A percentile compares a stretch with the other conserved stretches of the same genome.
Conservation (phyloP, 2,329 filamentous ascomycete species). For the Herpomyces periplanetae region DNA sequence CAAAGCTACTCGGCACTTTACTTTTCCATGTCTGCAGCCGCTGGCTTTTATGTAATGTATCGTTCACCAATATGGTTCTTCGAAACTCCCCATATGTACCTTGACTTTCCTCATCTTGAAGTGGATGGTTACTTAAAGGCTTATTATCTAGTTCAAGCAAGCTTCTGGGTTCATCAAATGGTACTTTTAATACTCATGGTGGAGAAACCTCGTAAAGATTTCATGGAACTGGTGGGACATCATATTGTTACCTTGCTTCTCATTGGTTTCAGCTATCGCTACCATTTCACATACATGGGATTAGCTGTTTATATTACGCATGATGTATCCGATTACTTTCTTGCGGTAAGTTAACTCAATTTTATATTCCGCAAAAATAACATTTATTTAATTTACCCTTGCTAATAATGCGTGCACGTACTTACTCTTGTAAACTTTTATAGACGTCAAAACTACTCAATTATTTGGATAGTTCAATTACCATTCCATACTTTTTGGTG, state of each 20-base stretch:
- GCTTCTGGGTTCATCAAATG: constrained; percentile 80
- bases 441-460: constrained; percentile 68
- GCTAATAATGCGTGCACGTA: no score
- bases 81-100: constrained; percentile 64
- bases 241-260: constrained; percentile 58
- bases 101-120: constrained; percentile 41
- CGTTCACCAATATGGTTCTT: constrained; percentile 83
- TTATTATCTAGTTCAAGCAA: constrained; percentile 74
- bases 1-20: constrained; percentile 79
- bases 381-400: no score
- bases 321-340: constrained; percentile 78
- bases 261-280: constrained; percentile 57
- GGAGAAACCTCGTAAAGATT: constrained; percentile 80
- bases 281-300: constrained; percentile 87
- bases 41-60: constrained; percentile 62
- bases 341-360: constrained; percentile 22
- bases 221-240: constrained; percentile 62
- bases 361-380: no score
- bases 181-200: constrained; percentile 52
- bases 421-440: constrained; percentile 1
- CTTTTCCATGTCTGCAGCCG: constrained; percentile 42
- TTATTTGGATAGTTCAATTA: constrained; percentile 40
- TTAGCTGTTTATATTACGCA: constrained; percentile 75
- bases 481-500: constrained; percentile 42
- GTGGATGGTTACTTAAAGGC: constrained; percentile 58